These are phyloP conservation scores for Deuterostichococcus epilithicus DNA, from an alignment of 139 green algal genomes.

Conservation along the genomic window DNA sequence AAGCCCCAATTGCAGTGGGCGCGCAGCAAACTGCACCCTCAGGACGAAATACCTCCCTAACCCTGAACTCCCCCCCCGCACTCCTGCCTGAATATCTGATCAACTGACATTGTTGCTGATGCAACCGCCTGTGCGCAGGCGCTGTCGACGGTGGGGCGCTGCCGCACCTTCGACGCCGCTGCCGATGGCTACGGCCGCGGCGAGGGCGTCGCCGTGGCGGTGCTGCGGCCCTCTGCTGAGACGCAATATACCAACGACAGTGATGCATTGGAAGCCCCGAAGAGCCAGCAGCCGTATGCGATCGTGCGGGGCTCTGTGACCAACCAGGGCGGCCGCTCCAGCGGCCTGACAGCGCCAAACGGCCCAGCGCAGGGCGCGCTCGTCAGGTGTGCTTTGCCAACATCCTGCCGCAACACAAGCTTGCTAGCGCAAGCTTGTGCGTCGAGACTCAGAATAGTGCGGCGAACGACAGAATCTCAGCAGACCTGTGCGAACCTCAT, in stretches of 20 bases:
- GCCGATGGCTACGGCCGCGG: slow-evolving; percentile 61
- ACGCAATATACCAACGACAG: background rate
- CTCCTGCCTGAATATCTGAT: background rate
- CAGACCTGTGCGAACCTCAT: too few relatives aligned
- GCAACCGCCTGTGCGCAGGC: slow-evolving; percentile 17
- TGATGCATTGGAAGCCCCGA: background rate
- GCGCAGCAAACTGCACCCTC: too few relatives aligned
- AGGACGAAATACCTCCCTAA: too few relatives aligned
- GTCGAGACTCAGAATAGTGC: too few relatives aligned
- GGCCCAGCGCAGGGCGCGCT: slow-evolving; percentile 63
- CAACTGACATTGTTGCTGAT: too few relatives aligned
- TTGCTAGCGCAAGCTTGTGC: too few relatives aligned
- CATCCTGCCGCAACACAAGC: slow-evolving; percentile 18
- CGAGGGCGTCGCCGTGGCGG: slow-evolving; percentile 32
- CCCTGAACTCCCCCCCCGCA: background rate
- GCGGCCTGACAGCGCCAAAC: slow-evolving; percentile 76
- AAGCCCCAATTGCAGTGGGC: too few relatives aligned
- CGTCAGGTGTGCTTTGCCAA: slow-evolving; percentile 36
- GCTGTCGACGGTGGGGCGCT: slow-evolving; percentile 42
- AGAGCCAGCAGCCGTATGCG: slow-evolving; percentile 2
- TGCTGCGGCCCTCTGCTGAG: background rate
- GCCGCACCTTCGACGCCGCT: slow-evolving; percentile 46
- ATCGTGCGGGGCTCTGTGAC: slow-evolving; percentile 55
- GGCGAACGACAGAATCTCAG: too few relatives aligned
- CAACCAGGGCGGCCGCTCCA: slow-evolving; percentile 84